Evolutionary conservation across 225 moss, liverwort and hornwort species (phyloP).

Genomic region (Bryum argenteum): DNA sequence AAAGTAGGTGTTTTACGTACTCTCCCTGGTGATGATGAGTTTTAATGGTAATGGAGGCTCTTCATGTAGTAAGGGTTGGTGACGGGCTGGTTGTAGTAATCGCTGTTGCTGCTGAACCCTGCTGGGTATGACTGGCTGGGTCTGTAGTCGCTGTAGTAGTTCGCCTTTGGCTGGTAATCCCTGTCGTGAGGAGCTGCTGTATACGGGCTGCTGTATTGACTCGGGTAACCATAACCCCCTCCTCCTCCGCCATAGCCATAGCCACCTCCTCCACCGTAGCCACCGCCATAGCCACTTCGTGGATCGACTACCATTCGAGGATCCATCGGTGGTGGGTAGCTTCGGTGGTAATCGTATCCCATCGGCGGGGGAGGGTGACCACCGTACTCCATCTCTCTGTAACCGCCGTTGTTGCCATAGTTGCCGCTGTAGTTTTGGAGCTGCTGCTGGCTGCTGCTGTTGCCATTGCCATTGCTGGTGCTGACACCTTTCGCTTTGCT

Average conservation of each 20-base stretch:
- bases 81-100: slow-evolving; percentile 34
- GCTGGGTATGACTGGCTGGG: slow-evolving; percentile 42
- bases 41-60: slow-evolving; percentile 24
- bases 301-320: too few species aligned
- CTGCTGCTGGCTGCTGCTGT: not conserved
- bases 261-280: slow-evolving; percentile 7
- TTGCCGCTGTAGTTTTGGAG: not conserved
- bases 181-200: slow-evolving; percentile 8
- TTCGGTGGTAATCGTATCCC: slow-evolving; percentile 3
- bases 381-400: slow-evolving; percentile 28
- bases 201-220: slow-evolving; percentile 20
- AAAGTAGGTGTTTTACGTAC: not conserved
- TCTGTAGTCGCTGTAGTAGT: slow-evolving; percentile 42
- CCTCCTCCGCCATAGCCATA: slow-evolving; percentile 11
- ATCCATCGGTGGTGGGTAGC: not conserved
- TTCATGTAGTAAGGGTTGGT: slow-evolving; percentile 52
- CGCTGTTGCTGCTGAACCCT: slow-evolving; percentile 22
- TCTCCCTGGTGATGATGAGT: not conserved
- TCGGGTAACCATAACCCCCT: slow-evolving; percentile 21
- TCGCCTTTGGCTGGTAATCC: slow-evolving; percentile 41
- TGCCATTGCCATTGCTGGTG: not conserved
- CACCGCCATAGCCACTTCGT: slow-evolving; percentile 4
- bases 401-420: not conserved
- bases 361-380: not conserved
- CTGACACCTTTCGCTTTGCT: slow-evolving; percentile 5